Base-by-base conservation (phyloP, 2,329 filamentous ascomycete genomes). In the Coniochaeta hoffmannii region DNA sequence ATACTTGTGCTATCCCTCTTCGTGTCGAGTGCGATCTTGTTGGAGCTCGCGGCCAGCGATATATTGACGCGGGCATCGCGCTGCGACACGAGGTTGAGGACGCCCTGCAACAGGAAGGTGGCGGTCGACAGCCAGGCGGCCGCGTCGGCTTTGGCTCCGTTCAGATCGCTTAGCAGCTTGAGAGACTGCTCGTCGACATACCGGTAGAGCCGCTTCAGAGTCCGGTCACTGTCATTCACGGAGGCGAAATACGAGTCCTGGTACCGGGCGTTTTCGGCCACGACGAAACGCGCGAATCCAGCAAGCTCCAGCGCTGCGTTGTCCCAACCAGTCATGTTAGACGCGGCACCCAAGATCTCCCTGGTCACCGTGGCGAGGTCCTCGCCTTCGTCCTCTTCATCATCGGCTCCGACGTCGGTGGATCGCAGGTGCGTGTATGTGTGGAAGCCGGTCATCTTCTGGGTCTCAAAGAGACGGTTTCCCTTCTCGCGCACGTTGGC, bases 1-100 rank as follows among this genome's bases (percentile, higher is more conserved):
- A 32, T 32, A 12, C 30, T 32, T 12, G 57, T 56, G n/a, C 50
- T 56, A 30, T 56, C 57, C n/a, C 50, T 30, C 65, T 55, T 57
- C 58, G 54, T 58, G 58, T 57, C 63, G 62, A 44, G 62, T 34
- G 54, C 60, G 14, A 55, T 60, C 26, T 35, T 53, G 3, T 50
- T 54, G 19, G 56, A 53, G 41, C 52, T 46, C 28, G 44, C 31
- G 53, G 54, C 54, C 26, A 53, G 50, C 49, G 35, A 34, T 22
- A 56, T 53, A 28, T 56, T 53, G 15, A 56, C 49, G 22, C 31
- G 52, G 9, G 54, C 35, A 36, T 53, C 54, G 36, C 46, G 32
- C 50, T 56, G 54, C 31, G 32, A 35, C 5, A 56, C 24, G 10
- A 56, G 24, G 28, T 56, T 56, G 9, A 56, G 50, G 41, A 56